Conservation (phyloP, 1,284 basidiomycete genomes). For the Gomphus bonarii region DNA sequence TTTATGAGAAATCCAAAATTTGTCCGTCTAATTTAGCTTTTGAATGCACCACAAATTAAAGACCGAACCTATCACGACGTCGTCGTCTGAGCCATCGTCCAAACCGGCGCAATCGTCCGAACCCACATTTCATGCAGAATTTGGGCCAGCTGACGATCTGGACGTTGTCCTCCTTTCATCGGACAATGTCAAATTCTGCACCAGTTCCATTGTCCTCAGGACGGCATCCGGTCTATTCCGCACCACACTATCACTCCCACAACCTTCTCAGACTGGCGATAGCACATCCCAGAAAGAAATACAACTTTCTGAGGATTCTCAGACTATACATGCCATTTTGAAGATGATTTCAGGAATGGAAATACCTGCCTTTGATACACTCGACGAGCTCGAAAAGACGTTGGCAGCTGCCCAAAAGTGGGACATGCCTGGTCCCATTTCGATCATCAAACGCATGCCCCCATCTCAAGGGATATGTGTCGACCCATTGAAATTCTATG, state of each 20-base stretch:
- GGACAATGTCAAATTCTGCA: constrained; percentile 7
- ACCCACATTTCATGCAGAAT: background rate
- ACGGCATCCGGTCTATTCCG: constrained; percentile 7
- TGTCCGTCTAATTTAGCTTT: no score
- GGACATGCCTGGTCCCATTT: constrained; percentile 10
- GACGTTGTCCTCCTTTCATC: constrained; percentile 8
- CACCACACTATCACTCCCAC: no score
- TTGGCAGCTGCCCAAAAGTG: constrained; percentile 20
- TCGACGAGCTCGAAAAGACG: constrained; percentile 42
- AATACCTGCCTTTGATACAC: constrained; percentile 34
- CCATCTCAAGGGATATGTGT: background rate
- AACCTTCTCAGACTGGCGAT: no score
- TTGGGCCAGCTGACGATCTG: background rate
- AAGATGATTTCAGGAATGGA: constrained; percentile 38
- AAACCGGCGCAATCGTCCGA: no score
- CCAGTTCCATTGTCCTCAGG: constrained; percentile 5
- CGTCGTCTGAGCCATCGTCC: no score
- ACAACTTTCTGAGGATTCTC: constrained; percentile 1
- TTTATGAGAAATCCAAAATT: no score
- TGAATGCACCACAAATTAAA: no score
- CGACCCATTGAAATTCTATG: constrained; percentile 20
- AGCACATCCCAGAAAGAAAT: background rate
- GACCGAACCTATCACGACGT: no score
- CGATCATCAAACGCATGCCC: background rate
- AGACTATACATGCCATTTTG: constrained; percentile 34